Base-by-base conservation (phyloP, 192 early-diverging fungal species). In the Coemansia sp. region DNA sequence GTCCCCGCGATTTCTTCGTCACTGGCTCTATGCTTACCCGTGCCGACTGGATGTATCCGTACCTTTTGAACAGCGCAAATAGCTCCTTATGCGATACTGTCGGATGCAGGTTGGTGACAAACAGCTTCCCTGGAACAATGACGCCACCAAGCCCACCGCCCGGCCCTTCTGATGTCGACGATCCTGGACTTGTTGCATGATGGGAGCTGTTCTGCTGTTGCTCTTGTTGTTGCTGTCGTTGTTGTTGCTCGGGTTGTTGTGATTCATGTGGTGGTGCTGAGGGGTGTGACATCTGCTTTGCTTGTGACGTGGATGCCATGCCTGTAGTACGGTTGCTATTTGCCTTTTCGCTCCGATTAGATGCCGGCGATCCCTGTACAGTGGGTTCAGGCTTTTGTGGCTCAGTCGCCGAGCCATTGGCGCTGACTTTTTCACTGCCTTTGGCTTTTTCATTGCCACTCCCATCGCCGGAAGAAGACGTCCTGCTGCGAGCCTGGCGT, bases 51-150 rank as follows among this genome's bases (percentile, higher is more conserved):
- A 84, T 80, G 43, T 81, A 84, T 0, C 83, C 83, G 68, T 78
- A 84, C 49, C 77, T 75, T 71, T 84, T 84, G 55, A 84, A 84
- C 55, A 75, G 65, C 34, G 74, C 71, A 75, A 84, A 84, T 64
- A 84, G 69, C 60, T 84, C 83, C 55, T 72, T 72, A 78, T 84
- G 83, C 39, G 77, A 80, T 21, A 84, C 83, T 2, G 74, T 79
- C 15, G 68, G 65, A 45, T 84, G 83, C 43, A 84, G 75, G 23
- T 77, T 77, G 28, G 75, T 84, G 37, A 84, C 72, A 72, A 84
- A 84, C 23, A 84, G 68, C 72, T 84, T 84, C 13, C 77, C 74
- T 1, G 80, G 80, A 39, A 70, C 71, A 53, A 75, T 81, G 13
- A 75, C 70, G 48, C 74, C 77, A 37, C 74, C 74, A n/a, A 77